A percentile compares a stretch with the other conserved stretches of the same genome.
Conservation (phyloP, 1,284 basidiomycete genomes). For the Mycena citricolor region DNA sequence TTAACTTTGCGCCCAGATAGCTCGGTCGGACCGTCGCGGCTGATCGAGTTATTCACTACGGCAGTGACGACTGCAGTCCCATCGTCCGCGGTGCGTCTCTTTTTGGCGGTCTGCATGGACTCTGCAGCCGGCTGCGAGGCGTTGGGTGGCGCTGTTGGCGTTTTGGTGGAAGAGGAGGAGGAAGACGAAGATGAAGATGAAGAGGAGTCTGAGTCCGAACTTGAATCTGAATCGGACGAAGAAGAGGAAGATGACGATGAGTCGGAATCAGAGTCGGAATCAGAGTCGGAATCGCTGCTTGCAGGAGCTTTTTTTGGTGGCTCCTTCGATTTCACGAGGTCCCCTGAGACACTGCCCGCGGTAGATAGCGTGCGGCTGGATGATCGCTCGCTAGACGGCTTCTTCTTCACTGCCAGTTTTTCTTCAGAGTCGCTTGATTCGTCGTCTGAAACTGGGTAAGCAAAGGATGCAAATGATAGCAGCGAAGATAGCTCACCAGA, state of each 20-base stretch:
- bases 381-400: slow-evolving; percentile 12
- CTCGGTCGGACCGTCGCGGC: too few relatives aligned
- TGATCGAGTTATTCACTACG: too few relatives aligned
- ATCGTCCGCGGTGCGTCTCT: slow-evolving; percentile 51
- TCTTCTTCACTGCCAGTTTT: slow-evolving; percentile 3
- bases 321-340: slow-evolving; percentile 8
- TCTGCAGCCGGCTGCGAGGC: slow-evolving; percentile 1
- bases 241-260: slow-evolving; percentile 26
- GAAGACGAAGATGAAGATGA: background rate
- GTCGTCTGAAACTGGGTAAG: slow-evolving; percentile 16
- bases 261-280: slow-evolving; percentile 29
- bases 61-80: slow-evolving; percentile 53
- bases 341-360: slow-evolving; percentile 7
- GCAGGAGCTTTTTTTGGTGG: too few relatives aligned
- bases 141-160: too few relatives aligned
- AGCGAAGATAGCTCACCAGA: slow-evolving; percentile 20
- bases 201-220: slow-evolving; percentile 28
- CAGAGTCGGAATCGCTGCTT: slow-evolving; percentile 24
- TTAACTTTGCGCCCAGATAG: slow-evolving; percentile 46
- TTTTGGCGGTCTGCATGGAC: slow-evolving; percentile 47
- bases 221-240: slow-evolving; percentile 28
- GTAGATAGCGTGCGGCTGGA: slow-evolving; percentile 25
- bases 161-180: too few relatives aligned
- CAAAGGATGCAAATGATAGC: background rate
- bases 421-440: slow-evolving; percentile 23